Percentiles rank a stretch among this genome's conserved stretches.
These are phyloP conservation scores for Penicillium verrucosum DNA, from an alignment of 2,329 filamentous ascomycete species.

Conservation along the genomic window DNA sequence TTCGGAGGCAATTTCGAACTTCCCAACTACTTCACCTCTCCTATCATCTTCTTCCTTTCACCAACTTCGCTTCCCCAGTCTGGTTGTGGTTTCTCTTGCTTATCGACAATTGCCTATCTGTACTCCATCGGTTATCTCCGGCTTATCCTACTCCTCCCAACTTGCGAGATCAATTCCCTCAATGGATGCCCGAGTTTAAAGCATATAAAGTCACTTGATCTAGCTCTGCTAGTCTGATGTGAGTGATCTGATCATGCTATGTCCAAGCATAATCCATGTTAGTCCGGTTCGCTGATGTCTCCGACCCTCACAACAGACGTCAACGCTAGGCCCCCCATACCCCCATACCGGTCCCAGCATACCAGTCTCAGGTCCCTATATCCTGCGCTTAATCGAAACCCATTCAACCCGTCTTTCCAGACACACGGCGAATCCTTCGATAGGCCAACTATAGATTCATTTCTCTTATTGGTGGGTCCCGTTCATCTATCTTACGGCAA, in stretches of 20 bases:
- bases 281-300: conserved; percentile 4
- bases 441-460: conserved; percentile 11
- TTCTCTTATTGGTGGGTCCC: conserved; percentile 19
- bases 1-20: conserved; percentile 20
- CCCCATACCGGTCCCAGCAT: conserved; percentile 1
- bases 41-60: not conserved
- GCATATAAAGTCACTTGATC: conserved; percentile 7
- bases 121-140: conserved; percentile 33
- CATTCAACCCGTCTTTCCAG: not conserved
- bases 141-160: conserved; percentile 25
- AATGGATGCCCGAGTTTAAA: conserved; percentile 14
- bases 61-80: conserved; percentile 1
- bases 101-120: conserved; percentile 21
- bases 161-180: conserved; percentile 11
- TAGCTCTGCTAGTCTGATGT: conserved; percentile 6
- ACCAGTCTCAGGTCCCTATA: conserved; percentile 22
- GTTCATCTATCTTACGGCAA: conserved; percentile 14
- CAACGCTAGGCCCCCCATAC: conserved; percentile 12
- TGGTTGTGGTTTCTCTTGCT: conserved; percentile 2
- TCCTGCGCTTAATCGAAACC: conserved; percentile 9
- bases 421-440: not conserved
- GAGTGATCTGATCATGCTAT: not conserved
- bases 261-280: not conserved
- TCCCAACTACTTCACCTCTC: conserved; percentile 12
- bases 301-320: not conserved